These are phyloP conservation scores for Mycena olivaceomarginata DNA, from an alignment of 768 basidiomycete species.

Conservation along the genomic window DNA sequence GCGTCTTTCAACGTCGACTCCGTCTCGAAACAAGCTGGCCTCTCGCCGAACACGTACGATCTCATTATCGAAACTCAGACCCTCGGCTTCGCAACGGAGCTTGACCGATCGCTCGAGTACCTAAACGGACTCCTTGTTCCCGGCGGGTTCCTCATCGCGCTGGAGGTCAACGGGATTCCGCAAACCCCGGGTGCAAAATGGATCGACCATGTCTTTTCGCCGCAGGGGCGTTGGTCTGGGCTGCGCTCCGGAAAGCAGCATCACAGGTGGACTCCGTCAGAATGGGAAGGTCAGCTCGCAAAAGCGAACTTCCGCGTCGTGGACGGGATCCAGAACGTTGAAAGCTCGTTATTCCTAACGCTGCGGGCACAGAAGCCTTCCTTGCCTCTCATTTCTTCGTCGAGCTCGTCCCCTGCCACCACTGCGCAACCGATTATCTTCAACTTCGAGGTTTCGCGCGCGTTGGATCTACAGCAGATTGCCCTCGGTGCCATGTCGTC, in stretches of 20 bases:
- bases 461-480: not conserved
- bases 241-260: not conserved
- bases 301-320: not conserved
- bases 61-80: not conserved
- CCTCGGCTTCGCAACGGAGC: not conserved
- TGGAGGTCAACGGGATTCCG: not conserved
- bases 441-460: not conserved
- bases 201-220: constrained; percentile 5
- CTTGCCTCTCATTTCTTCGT: not conserved
- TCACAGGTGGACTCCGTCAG: not conserved
- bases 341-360: not conserved
- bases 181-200: not conserved
- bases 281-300: not conserved
- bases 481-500: not conserved
- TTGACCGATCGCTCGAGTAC: not conserved
- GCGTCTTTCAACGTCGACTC: not conserved
- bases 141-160: not conserved
- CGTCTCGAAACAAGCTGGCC: not conserved
- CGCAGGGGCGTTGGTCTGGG: not conserved
- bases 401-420: not conserved
- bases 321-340: not conserved
- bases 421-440: not conserved
- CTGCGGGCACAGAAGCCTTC: constrained; percentile 6
- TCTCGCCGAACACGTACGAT: not conserved
- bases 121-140: not conserved